Percentiles rank a stretch among this genome's conserved stretches.
Conservation (phyloP, 1,284 basidiomycete species). For the Leccinum angustisporum region DNA sequence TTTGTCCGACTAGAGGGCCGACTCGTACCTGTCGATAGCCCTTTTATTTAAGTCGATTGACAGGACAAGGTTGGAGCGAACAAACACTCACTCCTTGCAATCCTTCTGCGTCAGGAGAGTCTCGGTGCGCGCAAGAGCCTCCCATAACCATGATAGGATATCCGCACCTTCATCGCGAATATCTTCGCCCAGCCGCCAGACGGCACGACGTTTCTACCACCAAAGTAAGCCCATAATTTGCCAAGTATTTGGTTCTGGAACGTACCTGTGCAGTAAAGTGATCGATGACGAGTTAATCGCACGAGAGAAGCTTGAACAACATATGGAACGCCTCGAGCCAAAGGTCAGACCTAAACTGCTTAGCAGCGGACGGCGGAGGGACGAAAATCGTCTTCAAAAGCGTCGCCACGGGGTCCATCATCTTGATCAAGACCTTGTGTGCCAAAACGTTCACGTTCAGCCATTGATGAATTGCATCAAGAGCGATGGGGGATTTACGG, state of each 20-base stretch:
- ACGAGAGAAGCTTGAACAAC: slow-evolving; percentile 83
- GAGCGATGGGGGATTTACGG: no score
- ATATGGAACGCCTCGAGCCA: slow-evolving; percentile 86
- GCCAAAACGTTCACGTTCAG: slow-evolving; percentile 89
- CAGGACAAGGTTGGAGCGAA: not conserved
- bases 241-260: not conserved
- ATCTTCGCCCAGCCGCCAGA: slow-evolving; percentile 95
- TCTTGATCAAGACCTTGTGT: slow-evolving; percentile 86
- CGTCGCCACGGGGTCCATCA: slow-evolving; percentile 80
- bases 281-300: slow-evolving; percentile 91
- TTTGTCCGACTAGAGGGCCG: slow-evolving; percentile 85
- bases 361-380: slow-evolving; percentile 62
- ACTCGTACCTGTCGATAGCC: slow-evolving; percentile 84
- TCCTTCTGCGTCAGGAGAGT: slow-evolving; percentile 51
- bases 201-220: slow-evolving; percentile 83
- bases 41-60: slow-evolving; percentile 42
- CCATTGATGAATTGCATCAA: slow-evolving; percentile 48
- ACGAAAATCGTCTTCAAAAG: slow-evolving; percentile 83
- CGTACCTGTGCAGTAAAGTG: slow-evolving; percentile 87
- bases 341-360: slow-evolving; percentile 72
- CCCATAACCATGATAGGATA: slow-evolving; percentile 86
- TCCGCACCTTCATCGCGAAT: slow-evolving; percentile 89
- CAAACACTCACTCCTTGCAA: slow-evolving; percentile 57
- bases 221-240: slow-evolving; percentile 15
- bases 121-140: slow-evolving; percentile 80